Conservation (phyloP, 768 basidiomycete species). For the Rhodosporidiobolus odoratus region DNA sequence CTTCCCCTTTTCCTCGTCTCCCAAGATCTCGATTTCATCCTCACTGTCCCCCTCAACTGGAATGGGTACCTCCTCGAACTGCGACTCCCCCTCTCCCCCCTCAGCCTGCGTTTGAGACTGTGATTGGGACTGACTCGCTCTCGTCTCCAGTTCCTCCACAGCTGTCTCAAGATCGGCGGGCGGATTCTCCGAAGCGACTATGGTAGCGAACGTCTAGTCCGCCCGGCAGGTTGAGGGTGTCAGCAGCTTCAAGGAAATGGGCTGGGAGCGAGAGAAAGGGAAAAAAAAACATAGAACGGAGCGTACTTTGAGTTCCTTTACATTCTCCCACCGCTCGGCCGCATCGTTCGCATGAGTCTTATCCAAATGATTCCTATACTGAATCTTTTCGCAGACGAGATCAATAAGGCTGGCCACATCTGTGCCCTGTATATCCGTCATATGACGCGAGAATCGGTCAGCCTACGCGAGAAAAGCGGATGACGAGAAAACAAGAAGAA, state of each 20-base stretch:
- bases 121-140: no score
- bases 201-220: slow-evolving; percentile 20
- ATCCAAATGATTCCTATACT: slow-evolving; percentile 64
- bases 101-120: no score
- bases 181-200: slow-evolving; percentile 29
- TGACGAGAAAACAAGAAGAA: not conserved
- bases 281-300: not conserved
- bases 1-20: slow-evolving; percentile 7
- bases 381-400: slow-evolving; percentile 55
- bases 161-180: slow-evolving; percentile 11
- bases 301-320: slow-evolving; percentile 64
- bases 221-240: not conserved
- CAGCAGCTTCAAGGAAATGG: no score
- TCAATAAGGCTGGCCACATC: slow-evolving; percentile 63
- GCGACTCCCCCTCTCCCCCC: not conserved
- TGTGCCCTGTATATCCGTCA: slow-evolving; percentile 51
- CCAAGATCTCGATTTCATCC: slow-evolving; percentile 1
- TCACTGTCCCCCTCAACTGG: slow-evolving; percentile 1
- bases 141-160: not conserved
- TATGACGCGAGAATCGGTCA: not conserved
- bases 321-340: slow-evolving; percentile 76
- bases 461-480: not conserved
- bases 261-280: not conserved
- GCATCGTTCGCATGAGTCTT: slow-evolving; percentile 64
- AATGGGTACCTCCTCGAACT: slow-evolving; percentile 33